A percentile compares a stretch with the other conserved stretches of the same genome.
phyloP scores from a whole-genome alignment of 2,329 filamentous ascomycete genomes.

The Pyrenochaeta sp. region DNA sequence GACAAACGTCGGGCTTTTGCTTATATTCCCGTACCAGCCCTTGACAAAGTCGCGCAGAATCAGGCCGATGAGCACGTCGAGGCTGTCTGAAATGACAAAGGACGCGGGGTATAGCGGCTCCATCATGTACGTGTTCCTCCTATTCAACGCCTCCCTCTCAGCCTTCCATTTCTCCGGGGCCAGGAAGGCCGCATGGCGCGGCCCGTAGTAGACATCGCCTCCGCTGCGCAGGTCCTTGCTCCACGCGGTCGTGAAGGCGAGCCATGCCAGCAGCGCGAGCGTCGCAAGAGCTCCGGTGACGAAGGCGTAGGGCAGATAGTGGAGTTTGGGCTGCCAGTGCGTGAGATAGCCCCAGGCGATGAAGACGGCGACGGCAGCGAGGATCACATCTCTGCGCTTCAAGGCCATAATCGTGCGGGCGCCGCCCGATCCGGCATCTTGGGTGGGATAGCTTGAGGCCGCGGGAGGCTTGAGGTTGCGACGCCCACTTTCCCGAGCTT shows the following conservation, averaged over 20 bases:
- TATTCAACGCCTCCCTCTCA: slow-evolving; percentile 72
- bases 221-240: slow-evolving; percentile 50
- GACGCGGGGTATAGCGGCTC: slow-evolving; percentile 77
- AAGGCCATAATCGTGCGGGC: slow-evolving; percentile 69
- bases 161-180: slow-evolving; percentile 69
- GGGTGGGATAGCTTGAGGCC: slow-evolving; percentile 20
- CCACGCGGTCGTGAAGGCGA: slow-evolving; percentile 67
- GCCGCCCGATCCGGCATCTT: slow-evolving; percentile 48
- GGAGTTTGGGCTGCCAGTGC: slow-evolving; percentile 81
- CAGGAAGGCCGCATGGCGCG: slow-evolving; percentile 64
- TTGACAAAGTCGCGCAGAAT: slow-evolving; percentile 84
- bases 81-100: slow-evolving; percentile 76
- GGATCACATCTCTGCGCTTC: slow-evolving; percentile 71
- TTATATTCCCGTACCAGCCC: slow-evolving; percentile 90
- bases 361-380: slow-evolving; percentile 74
- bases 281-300: slow-evolving; percentile 69
- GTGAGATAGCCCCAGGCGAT: slow-evolving; percentile 88
- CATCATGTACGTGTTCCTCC: slow-evolving; percentile 69
- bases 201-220: slow-evolving; percentile 51
- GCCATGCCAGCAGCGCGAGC: slow-evolving; percentile 61
- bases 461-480: slow-evolving; percentile 25
- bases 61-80: slow-evolving; percentile 80
- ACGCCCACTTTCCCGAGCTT: slow-evolving; percentile 20
- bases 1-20: slow-evolving; percentile 77
- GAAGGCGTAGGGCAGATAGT: slow-evolving; percentile 87